Evolutionary conservation across 495 filamentous ascomycete genomes (phyloP).

Genomic region (Neurospora sp.): DNA sequence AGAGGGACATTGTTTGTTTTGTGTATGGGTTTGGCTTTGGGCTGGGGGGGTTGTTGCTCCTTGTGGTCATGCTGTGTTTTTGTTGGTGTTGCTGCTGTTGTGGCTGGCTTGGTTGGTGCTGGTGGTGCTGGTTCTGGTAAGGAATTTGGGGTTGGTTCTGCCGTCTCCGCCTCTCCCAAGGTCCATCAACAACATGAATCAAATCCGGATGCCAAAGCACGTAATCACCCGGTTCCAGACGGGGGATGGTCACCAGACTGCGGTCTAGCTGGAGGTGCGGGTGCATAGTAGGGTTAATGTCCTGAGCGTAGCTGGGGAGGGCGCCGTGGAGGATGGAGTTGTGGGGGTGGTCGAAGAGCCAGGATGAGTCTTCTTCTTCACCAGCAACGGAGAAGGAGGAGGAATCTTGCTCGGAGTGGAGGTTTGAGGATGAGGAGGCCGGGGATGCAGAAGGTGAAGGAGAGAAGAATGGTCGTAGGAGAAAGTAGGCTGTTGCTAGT

Average conservation of each 20-base stretch:
- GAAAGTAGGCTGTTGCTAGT: conserved; percentile 71
- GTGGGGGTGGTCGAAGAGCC: conserved; percentile 27
- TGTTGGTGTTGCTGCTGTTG: neutral
- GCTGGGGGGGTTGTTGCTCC: neutral
- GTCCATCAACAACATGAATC: conserved; percentile 19
- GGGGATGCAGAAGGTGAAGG: conserved; percentile 18
- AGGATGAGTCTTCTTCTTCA: conserved; percentile 24
- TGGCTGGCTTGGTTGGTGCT: neutral
- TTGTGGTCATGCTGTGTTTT: neutral
- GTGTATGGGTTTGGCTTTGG: neutral
- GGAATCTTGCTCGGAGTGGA: neutral
- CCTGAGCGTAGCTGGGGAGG: conserved; percentile 63
- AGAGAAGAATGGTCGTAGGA: conserved; percentile 79
- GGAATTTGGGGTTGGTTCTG: conserved; percentile 39
- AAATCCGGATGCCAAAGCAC: conserved; percentile 80
- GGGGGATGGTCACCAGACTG: conserved; percentile 66
- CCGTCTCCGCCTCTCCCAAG: conserved; percentile 16
- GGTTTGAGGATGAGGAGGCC: neutral
- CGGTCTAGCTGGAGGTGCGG: conserved; percentile 61
- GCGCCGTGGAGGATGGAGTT: conserved; percentile 63
- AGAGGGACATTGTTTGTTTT: conserved; percentile 46
- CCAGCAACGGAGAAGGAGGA: neutral
- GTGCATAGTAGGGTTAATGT: conserved; percentile 57
- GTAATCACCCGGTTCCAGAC: conserved; percentile 71
- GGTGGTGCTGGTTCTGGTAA: neutral